Percentiles rank a stretch among this genome's conserved stretches.
phyloP scores from a whole-genome alignment of 1,284 basidiomycete genomes.

The Uromyces viciae-fabae region DNA sequence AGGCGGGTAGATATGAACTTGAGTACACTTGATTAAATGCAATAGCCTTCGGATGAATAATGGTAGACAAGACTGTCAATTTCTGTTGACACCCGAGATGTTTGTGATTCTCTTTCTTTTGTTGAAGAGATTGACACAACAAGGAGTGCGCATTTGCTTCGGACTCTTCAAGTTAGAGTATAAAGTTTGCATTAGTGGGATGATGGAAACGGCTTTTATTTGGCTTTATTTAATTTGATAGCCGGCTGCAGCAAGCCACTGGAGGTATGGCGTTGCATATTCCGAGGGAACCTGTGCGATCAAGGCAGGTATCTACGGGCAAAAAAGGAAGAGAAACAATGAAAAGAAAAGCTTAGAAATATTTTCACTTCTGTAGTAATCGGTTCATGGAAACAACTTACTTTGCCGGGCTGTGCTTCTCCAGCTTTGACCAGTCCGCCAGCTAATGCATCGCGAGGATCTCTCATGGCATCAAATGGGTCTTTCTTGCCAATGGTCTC shows the following conservation, averaged over 20 bases:
- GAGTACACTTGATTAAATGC: no score
- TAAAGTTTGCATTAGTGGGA: no score
- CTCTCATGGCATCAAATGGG: slow-evolving; percentile 31
- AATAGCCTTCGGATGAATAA: no score
- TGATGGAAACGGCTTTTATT: no score
- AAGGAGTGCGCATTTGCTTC: no score
- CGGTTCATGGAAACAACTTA: background rate
- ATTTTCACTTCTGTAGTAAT: background rate
- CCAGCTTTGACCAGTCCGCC: slow-evolving; percentile 39
- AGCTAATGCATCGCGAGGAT: slow-evolving; percentile 41
- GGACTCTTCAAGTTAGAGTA: no score
- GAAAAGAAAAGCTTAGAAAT: background rate
- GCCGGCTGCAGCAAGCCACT: slow-evolving; percentile 42
- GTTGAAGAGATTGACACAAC: no score
- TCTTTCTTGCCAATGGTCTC: slow-evolving; percentile 49
- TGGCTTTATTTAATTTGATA: slow-evolving; percentile 45
- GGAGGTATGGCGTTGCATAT: slow-evolving; percentile 41
- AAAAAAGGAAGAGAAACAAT: no score
- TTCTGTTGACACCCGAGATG: no score
- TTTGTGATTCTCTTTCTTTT: no score
- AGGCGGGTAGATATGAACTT: no score
- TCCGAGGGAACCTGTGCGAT: slow-evolving; percentile 39
- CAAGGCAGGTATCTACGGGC: slow-evolving; percentile 43
- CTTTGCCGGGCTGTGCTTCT: slow-evolving; percentile 45
- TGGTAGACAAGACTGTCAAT: no score